Evolutionary conservation across 768 basidiomycete species (phyloP), one percentile per base, ranked within the genome.

Genomic region (Pisolithus microcarpus): DNA sequence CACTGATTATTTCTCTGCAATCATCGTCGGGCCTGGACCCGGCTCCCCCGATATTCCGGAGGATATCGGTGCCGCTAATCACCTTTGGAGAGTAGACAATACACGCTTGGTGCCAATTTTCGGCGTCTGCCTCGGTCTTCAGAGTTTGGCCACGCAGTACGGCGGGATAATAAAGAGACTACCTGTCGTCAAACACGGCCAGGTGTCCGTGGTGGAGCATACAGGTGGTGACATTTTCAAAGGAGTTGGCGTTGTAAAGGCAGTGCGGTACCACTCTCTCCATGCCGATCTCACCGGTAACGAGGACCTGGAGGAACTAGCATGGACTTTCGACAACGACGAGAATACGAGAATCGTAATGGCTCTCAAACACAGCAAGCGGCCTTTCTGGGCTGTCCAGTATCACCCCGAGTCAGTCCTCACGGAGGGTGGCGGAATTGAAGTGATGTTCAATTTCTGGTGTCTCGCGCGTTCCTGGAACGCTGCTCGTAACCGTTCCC

Each of bases 391-490:
- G 84, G 88, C 85, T 4, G 90, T 92, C 21, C 90, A 92, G 60
- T 92, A 91, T 62, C 90, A 92, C 62, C 90, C 90, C 5, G 90
- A 91, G 62, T 91, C 89, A 4, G 79, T 86, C 4, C 75, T 85
- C 57, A 91, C 88, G 2, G 70, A 72, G 40, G 78, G 76, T 2
- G 85, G 84, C 7, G 88, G 88, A 1, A 58, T 75, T 16, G 75
- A 82, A 50, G 79, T 89, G 15, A 55, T 91, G 50, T 65, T 65
- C 19, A 91, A 89, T 64, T 91, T 91, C 61, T 91, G 86, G 86
- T 65, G 66, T 21, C 70, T 88, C 18, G 82, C 86, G 18, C 71
- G 75, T 46, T 50, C 65, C 11, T 34, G 34, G 34, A 34, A 34
- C 11, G 13, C 34, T 34, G 58, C 63, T 10, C 63, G 56, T 18